phyloP scores from a whole-genome alignment of 345 rosid species.

The Moricandia arvensis region DNA sequence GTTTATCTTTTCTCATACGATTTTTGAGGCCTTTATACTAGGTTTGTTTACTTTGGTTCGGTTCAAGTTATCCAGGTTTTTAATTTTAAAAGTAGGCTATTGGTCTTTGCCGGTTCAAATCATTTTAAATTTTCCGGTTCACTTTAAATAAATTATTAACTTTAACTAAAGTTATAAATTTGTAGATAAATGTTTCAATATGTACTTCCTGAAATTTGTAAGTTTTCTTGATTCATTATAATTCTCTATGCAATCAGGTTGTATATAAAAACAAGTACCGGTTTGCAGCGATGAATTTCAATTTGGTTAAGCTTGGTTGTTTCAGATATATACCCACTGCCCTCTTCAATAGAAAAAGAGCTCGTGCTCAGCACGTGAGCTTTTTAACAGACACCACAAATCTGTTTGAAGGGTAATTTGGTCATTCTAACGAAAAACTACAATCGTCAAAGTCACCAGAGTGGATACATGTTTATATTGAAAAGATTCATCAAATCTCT shows the following conservation, averaged over 20 bases:
- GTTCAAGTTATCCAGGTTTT: neutral
- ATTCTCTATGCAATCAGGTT: neutral
- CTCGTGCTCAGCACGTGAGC: neutral
- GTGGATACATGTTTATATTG: neutral
- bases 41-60: neutral
- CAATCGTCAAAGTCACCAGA: neutral
- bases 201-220: neutral
- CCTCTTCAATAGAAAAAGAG: neutral
- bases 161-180: neutral
- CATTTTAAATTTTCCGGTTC: neutral
- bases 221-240: neutral
- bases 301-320: neutral
- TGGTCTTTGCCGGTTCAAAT: neutral
- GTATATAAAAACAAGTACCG: neutral
- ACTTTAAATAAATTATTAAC: neutral
- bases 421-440: neutral
- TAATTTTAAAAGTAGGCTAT: neutral
- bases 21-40: neutral
- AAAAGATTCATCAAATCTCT: neutral
- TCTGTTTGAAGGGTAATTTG: neutral
- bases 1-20: neutral
- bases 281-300: neutral
- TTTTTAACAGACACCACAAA: neutral
- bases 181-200: too few species aligned
- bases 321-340: neutral